A percentile compares a stretch with the other conserved stretches of the same genome.
Evolutionary conservation across 1,284 basidiomycete species (phyloP).

Genomic region (Puccinia horiana): DNA sequence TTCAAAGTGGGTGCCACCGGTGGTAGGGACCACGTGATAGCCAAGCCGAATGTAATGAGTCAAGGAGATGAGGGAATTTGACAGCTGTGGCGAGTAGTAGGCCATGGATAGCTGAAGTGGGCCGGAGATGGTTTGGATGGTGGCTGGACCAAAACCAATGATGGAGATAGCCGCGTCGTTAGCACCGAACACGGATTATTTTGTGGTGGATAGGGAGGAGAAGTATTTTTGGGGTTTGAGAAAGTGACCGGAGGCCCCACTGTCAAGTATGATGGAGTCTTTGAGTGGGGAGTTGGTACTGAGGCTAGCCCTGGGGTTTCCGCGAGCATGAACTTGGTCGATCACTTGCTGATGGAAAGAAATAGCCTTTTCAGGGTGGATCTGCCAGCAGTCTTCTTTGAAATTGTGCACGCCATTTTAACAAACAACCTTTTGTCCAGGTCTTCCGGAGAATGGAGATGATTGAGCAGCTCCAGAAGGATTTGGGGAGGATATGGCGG

Average conservation of each 20-base stretch:
- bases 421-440: neutral
- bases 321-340: neutral
- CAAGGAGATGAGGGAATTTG: neutral
- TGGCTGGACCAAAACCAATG: neutral
- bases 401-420: neutral
- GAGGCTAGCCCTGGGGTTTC: neutral
- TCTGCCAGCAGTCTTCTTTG: neutral
- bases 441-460: no score
- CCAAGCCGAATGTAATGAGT: neutral
- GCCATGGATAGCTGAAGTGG: neutral
- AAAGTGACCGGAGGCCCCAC: neutral
- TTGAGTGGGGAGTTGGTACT: neutral
- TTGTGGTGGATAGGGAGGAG: neutral
- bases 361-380: neutral
- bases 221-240: neutral
- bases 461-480: no score
- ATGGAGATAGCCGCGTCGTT: neutral
- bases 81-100: neutral
- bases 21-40: neutral
- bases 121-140: neutral
- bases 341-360: neutral
- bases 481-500: neutral
- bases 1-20: neutral
- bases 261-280: conserved; percentile 1
- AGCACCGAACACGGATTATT: neutral